Evolutionary conservation across 495 filamentous ascomycete genomes (phyloP).

Genomic region (Podospora anserina): DNA sequence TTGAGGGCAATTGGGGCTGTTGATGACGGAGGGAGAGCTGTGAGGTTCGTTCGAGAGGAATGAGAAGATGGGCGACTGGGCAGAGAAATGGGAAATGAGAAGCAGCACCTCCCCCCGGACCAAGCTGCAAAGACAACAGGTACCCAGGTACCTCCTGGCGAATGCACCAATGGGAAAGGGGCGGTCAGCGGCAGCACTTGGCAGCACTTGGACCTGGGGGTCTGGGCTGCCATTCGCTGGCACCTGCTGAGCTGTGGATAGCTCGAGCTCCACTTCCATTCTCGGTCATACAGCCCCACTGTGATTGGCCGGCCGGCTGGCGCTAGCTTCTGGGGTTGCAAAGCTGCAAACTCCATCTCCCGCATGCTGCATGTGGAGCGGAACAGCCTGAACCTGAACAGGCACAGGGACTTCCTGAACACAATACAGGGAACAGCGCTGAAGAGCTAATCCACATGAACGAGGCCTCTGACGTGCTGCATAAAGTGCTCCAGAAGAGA

Average conservation of each 20-base stretch:
- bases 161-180: slow-evolving; percentile 11
- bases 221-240: slow-evolving; percentile 9
- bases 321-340: slow-evolving; percentile 11
- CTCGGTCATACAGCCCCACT: slow-evolving; percentile 9
- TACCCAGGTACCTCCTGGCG: neutral
- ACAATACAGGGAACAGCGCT: neutral
- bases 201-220: neutral
- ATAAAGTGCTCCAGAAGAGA: neutral
- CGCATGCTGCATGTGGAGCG: slow-evolving; percentile 5
- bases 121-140: slow-evolving; percentile 7
- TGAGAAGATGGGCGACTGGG: neutral
- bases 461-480: slow-evolving; percentile 6
- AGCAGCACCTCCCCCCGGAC: neutral
- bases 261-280: slow-evolving; percentile 14
- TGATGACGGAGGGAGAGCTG: slow-evolving; percentile 6
- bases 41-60: neutral
- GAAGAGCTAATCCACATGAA: slow-evolving; percentile 1
- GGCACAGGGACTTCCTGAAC: neutral
- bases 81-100: slow-evolving; percentile 15
- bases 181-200: slow-evolving; percentile 12
- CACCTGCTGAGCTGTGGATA: slow-evolving; percentile 9
- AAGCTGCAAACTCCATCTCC: slow-evolving; percentile 9
- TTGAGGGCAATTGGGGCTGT: slow-evolving; percentile 4
- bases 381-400: neutral
- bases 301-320: slow-evolving; percentile 18